Evolutionary conservation across 768 basidiomycete species (phyloP), one percentile per base, ranked within the genome.

Genomic region (Lepiota venenata): DNA sequence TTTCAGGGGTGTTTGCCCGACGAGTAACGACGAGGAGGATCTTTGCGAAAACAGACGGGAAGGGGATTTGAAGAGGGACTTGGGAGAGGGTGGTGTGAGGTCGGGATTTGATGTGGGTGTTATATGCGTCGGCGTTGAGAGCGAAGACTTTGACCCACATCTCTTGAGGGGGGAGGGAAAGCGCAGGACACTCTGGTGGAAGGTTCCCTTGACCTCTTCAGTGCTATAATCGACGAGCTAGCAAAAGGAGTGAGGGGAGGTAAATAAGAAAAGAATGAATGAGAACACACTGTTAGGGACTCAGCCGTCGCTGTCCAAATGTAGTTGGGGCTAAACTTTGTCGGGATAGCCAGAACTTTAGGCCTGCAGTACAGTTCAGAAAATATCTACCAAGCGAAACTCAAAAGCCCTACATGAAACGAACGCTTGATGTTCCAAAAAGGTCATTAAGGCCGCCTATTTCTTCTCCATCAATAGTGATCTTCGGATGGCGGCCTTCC

Each of bases 271-370:
- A 57, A 36, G 51, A 15, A 16, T 52, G 40, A 48, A 55, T n/a
- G 35, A n/a, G 18, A 20, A 50, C 76, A 40, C 63, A 84, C 82
- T 18, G 71, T 75, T 9, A 85, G 68, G 21, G 78, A 77, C 50
- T 80, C 70, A 0, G 76, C 67, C n/a, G 79, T 80, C 11, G 81
- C 82, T 41, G 74, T 74, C 83, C 83, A 85, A 36, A 83, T 69
- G 56, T 75, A 81, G 59, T 83, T 78, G 2, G 81, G 75, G 56
- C 84, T 80, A 56, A 84, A 84, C n/a, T 83, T 78, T 7, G 81
- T 81, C 16, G 82, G 82, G 45, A 85, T 73, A 18, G 75, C 74
- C n/a, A 85, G 76, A 25, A 79, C 68, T 60, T 84, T 82, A n/a
- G 75, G 77, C 64, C 82, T 84, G 58, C 14, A 49, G 39, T 27